Conservation (phyloP, 1,284 basidiomycete species). For the Rhodotorula sp. region DNA sequence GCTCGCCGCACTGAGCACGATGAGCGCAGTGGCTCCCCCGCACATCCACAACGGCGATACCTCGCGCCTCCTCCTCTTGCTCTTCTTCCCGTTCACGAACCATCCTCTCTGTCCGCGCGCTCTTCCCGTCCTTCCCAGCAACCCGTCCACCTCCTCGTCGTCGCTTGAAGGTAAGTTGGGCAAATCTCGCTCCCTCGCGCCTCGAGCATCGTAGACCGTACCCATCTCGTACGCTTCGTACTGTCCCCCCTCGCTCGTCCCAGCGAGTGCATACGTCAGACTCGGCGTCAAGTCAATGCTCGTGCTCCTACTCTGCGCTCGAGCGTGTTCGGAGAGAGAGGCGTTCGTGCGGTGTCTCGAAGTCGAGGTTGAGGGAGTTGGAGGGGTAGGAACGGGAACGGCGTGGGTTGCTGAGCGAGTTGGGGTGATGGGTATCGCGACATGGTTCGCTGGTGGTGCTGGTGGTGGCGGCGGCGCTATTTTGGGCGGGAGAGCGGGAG, state of each 20-base stretch:
- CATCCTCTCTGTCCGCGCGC: background rate
- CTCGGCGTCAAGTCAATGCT: background rate
- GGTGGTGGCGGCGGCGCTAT: slow-evolving; percentile 2
- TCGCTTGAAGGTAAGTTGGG: too few species aligned
- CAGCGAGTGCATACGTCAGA: background rate
- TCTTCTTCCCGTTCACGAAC: background rate
- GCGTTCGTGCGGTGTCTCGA: background rate
- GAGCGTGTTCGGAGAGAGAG: background rate
- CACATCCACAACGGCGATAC: too few species aligned
- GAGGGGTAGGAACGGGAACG: background rate
- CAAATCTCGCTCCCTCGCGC: too few species aligned
- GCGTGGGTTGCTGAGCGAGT: background rate
- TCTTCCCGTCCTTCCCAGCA: too few species aligned
- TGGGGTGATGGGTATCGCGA: background rate
- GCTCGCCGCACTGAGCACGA: too few species aligned
- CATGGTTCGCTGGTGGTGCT: background rate
- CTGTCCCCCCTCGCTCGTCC: background rate
- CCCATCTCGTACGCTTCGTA: background rate
- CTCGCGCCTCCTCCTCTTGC: background rate
- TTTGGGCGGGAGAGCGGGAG: background rate
- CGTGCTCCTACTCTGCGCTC: background rate
- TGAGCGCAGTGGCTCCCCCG: too few species aligned
- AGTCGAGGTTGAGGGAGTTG: background rate
- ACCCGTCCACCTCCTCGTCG: too few species aligned
- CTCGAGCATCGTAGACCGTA: too few species aligned